Conservation (phyloP, 495 filamentous ascomycete genomes). For the Tricharina praecox region DNA sequence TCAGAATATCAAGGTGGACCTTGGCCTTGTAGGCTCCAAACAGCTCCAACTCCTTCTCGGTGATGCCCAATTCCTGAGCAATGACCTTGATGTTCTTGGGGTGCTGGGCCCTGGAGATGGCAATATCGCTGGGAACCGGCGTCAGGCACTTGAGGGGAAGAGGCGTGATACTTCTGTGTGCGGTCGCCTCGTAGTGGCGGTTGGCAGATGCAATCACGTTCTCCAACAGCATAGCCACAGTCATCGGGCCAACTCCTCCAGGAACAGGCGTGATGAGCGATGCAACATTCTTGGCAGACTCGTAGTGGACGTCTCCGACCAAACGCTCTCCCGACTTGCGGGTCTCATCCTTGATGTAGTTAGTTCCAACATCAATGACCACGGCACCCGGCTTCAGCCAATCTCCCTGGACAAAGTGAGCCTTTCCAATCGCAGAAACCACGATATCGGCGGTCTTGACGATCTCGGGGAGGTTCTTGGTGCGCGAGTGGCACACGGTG, state of each 20-base stretch:
- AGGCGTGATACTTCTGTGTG: constrained; percentile 55
- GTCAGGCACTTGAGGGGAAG: constrained; percentile 55
- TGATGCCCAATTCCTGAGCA: constrained; percentile 76
- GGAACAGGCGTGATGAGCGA: constrained; percentile 96
- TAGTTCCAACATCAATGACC: constrained; percentile 95
- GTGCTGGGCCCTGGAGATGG: constrained; percentile 70
- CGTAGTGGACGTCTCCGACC: constrained; percentile 93
- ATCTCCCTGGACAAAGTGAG: constrained; percentile 77
- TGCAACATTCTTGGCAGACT: constrained; percentile 67
- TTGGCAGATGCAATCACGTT: constrained; percentile 79
- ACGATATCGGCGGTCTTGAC: constrained; percentile 78
- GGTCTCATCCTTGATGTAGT: constrained; percentile 82
- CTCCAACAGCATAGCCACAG: constrained; percentile 87
- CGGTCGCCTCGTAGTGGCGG: constrained; percentile 64
- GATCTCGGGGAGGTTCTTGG: constrained; percentile 49
- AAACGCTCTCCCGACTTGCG: constrained; percentile 85
- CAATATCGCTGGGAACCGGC: constrained; percentile 87
- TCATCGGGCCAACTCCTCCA: constrained; percentile 95
- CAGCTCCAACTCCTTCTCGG: constrained; percentile 69
- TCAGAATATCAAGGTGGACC: constrained; percentile 62
- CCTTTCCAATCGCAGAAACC: constrained; percentile 77
- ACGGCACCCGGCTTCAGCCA: constrained; percentile 88
- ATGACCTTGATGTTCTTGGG: constrained; percentile 76
- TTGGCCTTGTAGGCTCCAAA: constrained; percentile 94
- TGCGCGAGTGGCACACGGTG: constrained; percentile 86